Conservation (phyloP, 2,329 filamentous ascomycete species). For the Cladosporium velox region DNA sequence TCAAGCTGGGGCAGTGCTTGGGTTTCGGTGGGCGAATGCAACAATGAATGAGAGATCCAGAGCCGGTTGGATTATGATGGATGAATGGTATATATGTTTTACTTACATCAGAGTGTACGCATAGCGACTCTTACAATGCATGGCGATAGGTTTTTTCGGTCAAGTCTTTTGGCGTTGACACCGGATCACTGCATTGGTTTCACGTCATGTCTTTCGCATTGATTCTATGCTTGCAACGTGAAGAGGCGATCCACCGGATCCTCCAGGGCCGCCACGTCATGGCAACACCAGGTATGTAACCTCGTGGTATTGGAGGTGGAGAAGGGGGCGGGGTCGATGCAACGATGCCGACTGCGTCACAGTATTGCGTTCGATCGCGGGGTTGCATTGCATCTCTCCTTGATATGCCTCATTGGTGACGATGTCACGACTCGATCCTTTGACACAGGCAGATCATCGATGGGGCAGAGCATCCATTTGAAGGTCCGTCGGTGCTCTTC, state of each 20-base stretch:
- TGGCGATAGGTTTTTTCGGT: background rate
- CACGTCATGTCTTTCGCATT: background rate
- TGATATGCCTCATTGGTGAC: background rate
- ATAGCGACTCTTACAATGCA: background rate
- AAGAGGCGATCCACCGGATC: background rate
- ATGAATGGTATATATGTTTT: slow-evolving; percentile 4
- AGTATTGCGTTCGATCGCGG: background rate
- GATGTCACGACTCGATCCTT: background rate
- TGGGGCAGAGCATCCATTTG: background rate
- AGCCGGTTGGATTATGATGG: background rate
- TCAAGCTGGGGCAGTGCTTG: background rate
- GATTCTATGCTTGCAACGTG: background rate
- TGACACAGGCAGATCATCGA: background rate
- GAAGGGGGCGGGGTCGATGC: background rate
- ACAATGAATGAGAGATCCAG: background rate
- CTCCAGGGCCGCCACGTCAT: background rate
- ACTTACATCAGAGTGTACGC: background rate
- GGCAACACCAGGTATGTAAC: background rate
- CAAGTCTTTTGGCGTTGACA: background rate
- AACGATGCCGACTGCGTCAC: background rate
- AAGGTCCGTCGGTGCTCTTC: background rate
- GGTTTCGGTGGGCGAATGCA: background rate
- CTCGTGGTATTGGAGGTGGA: background rate
- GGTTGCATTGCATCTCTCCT: background rate
- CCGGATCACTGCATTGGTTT: background rate